Base-by-base conservation (phyloP, 106 monocot genomes). In the Narthecium ossifragum region DNA sequence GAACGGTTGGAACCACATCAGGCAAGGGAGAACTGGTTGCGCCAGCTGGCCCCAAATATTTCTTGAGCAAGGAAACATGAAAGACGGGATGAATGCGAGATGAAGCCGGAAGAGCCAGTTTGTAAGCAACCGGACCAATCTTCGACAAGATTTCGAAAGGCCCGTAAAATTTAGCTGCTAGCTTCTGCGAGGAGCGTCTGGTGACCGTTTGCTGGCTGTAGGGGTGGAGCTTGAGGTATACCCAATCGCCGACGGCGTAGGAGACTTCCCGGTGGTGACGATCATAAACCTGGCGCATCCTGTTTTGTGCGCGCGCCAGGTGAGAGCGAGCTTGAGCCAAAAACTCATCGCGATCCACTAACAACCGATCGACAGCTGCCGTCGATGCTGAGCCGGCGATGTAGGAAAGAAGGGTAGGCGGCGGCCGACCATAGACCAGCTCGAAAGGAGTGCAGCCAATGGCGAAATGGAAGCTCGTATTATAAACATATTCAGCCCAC, bases 401-500 rank as follows among this genome's bases (percentile, higher is more conserved):
- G 36, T 66, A 66, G 0, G 26, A 6, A 2, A 55, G 17, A 22
- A 55, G 27, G 9, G 28, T 23, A 5, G 55, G 54, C 0, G 66
- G 66, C 0, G 1, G 13, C 1, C 4, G 4, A 0, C 66, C 66
- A 18, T 65, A 65, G 2, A 54, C 28, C 4, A 27, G 5, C n/a
- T 65, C 65, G 41, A 26, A 65, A 34, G 65, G 53, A 1, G 52
- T 53, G 0, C 27, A 2, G 1, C 29, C 11, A 1, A 50, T 39
- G n/a, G 65, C 3, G 7, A 37, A 37, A 20, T 65, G 37, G 0
- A 3, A 40, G 8, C 8, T 28, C 1, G 52, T 65, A 28, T 56
- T 66, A 21, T 66, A 66, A 14, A 30, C 29, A 29, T 11, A 66
- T 18, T 66, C 66, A 10, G 55, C 43, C 26, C 22, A 30, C 7